phyloP scores from a whole-genome alignment of 495 filamentous ascomycete species.

The Mycothermus thermophilus region DNA sequence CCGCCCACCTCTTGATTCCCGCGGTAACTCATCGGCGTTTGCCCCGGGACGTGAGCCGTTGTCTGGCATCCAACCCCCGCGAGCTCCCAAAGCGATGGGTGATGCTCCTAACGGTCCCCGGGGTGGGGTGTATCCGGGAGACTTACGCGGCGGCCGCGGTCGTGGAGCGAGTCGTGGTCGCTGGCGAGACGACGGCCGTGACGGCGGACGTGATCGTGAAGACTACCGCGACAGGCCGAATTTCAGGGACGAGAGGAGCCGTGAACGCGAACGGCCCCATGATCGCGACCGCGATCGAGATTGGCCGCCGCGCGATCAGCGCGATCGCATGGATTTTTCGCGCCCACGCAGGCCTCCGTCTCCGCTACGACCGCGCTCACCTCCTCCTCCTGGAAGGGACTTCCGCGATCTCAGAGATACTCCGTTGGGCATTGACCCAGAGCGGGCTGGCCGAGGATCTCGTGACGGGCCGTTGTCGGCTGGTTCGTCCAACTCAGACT shows the following conservation, averaged over 20 bases:
- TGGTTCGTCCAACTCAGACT: constrained; percentile 54
- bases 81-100: constrained; percentile 55
- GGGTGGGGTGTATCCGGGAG: constrained; percentile 33
- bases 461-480: constrained; percentile 50
- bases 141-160: constrained; percentile 29
- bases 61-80: constrained; percentile 40
- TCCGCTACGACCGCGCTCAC: constrained; percentile 28
- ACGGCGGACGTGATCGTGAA: constrained; percentile 46
- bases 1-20: constrained; percentile 33
- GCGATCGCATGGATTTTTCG: constrained; percentile 32
- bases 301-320: constrained; percentile 11
- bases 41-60: constrained; percentile 31
- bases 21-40: constrained; percentile 34
- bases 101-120: constrained; percentile 49
- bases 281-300: constrained; percentile 2
- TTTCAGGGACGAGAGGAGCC: constrained; percentile 36
- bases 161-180: constrained; percentile 29
- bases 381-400: constrained; percentile 20
- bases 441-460: constrained; percentile 37
- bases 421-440: constrained; percentile 33
- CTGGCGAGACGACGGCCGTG: constrained; percentile 46
- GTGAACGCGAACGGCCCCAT: constrained; percentile 19
- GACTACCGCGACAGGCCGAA: constrained; percentile 37
- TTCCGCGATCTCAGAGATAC: constrained; percentile 22
- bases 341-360: constrained; percentile 32